These are phyloP conservation scores for Penicillium sp. DNA, from an alignment of 2,329 filamentous ascomycete genomes.

Conservation along the genomic window DNA sequence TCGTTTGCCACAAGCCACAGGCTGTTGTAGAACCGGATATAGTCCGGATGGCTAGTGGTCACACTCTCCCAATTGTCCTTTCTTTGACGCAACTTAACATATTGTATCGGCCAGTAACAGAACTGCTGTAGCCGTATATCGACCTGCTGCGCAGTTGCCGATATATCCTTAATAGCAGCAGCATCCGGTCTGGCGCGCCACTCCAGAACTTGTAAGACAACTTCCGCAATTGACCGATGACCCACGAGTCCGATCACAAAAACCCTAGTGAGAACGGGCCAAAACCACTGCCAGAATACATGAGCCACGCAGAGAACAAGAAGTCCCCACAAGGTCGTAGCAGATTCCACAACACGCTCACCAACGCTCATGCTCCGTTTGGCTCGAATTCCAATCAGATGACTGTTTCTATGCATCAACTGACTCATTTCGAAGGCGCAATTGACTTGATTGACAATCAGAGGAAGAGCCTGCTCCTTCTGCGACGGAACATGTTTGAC, in stretches of 20 bases:
- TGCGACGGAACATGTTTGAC: conserved; percentile 70
- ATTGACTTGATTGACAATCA: conserved; percentile 90
- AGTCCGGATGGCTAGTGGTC: conserved; percentile 91
- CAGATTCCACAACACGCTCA: conserved; percentile 90
- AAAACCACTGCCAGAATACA: conserved; percentile 69
- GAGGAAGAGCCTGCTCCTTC: conserved; percentile 76
- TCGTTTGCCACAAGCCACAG: conserved; percentile 98
- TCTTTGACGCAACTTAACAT: conserved; percentile 81
- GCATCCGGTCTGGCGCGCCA: conserved; percentile 76
- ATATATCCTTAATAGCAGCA: conserved; percentile 89
- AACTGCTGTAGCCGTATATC: conserved; percentile 97
- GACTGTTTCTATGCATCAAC: conserved; percentile 83
- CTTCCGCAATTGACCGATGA: conserved; percentile 77
- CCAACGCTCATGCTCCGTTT: conserved; percentile 88
- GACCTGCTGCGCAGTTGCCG: conserved; percentile 93
- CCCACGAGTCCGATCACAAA: conserved; percentile 78
- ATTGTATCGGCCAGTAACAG: conserved; percentile 98
- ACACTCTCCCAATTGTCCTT: conserved; percentile 95
- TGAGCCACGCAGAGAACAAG: conserved; percentile 68
- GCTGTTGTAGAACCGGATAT: conserved; percentile 98
- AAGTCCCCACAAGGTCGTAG: conserved; percentile 78
- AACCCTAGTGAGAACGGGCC: conserved; percentile 68
- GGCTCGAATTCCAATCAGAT: conserved; percentile 73
- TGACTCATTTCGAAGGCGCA: conserved; percentile 88
- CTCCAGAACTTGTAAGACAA: conserved; percentile 74